Percentiles rank a stretch among this genome's conserved stretches.
Conservation (phyloP, 2,329 filamentous ascomycete species). For the Aspergillus sp. region DNA sequence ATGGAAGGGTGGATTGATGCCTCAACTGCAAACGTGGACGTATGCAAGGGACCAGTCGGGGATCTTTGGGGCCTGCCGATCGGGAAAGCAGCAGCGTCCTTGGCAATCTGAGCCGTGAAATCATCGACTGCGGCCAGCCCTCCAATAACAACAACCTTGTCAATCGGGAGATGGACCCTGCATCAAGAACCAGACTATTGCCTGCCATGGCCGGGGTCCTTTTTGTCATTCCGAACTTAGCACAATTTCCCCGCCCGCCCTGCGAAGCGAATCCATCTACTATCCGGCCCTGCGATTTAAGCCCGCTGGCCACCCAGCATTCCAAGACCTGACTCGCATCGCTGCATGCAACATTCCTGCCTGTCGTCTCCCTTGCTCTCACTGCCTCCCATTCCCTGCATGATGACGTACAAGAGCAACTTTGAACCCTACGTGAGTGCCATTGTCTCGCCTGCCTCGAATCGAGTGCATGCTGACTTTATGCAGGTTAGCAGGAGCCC, state of each 20-base stretch:
- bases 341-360: constrained; percentile 1
- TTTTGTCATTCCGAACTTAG: background rate
- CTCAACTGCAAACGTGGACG: too few relatives aligned
- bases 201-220: background rate
- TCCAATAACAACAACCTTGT: background rate
- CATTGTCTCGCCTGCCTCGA: constrained; percentile 2
- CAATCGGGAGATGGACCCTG: too few relatives aligned
- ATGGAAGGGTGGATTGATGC: too few relatives aligned
- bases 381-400: constrained; percentile 1
- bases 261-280: too few relatives aligned
- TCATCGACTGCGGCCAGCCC: background rate
- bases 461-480: constrained; percentile 3
- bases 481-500: constrained; percentile 17
- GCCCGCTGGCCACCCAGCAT: background rate
- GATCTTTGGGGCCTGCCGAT: too few relatives aligned
- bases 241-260: background rate
- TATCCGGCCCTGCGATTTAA: background rate
- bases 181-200: background rate
- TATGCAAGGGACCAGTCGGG: too few relatives aligned
- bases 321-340: background rate
- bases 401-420: constrained; percentile 31
- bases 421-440: constrained; percentile 30
- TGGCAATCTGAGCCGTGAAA: background rate
- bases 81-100: background rate
- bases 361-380: constrained; percentile 1